A percentile compares a stretch with the other conserved stretches of the same genome.
phyloP scores from a whole-genome alignment of 352 stramenopile genomes.

The Globisporangium recalcitrans region DNA sequence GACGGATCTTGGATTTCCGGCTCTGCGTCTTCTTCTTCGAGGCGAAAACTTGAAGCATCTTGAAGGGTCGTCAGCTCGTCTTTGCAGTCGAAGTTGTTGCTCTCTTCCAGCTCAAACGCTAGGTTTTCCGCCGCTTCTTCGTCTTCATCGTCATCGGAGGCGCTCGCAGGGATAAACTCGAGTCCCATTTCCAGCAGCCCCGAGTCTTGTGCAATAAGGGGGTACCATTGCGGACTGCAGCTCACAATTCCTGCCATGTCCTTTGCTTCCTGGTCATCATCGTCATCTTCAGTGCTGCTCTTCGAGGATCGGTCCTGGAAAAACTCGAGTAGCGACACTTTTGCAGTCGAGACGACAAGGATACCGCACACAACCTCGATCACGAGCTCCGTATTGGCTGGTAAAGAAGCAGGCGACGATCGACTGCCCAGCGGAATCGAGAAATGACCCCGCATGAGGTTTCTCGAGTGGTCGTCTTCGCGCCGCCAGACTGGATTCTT shows the following conservation, averaged over 20 bases:
- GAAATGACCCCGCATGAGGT: constrained; percentile 34
- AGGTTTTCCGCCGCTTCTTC: neutral
- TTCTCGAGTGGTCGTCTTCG: constrained; percentile 22
- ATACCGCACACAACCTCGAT: constrained; percentile 56
- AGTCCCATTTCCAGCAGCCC: constrained; percentile 49
- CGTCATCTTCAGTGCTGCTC: neutral
- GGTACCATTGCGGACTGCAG: constrained; percentile 36
- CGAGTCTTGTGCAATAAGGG: constrained; percentile 30
- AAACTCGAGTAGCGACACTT: constrained; percentile 29
- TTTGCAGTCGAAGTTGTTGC: constrained; percentile 6
- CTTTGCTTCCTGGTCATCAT: constrained; percentile 7
- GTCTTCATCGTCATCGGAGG: constrained; percentile 14
- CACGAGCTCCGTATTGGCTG: constrained; percentile 35
- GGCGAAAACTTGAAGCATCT: neutral
- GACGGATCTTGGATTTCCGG: constrained; percentile 18
- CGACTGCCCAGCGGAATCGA: constrained; percentile 3
- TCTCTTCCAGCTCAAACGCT: neutral
- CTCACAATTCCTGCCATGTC: constrained; percentile 15
- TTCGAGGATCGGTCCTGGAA: constrained; percentile 14
- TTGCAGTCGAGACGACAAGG: constrained; percentile 34
- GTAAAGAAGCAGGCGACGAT: constrained; percentile 23
- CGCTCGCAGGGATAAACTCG: constrained; percentile 33
- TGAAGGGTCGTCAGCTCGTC: neutral
- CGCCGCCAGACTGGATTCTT: constrained; percentile 38
- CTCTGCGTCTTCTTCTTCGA: neutral